Base-by-base conservation (phyloP, 1,284 basidiomycete species). In the Melampsora larici-populina region DNA sequence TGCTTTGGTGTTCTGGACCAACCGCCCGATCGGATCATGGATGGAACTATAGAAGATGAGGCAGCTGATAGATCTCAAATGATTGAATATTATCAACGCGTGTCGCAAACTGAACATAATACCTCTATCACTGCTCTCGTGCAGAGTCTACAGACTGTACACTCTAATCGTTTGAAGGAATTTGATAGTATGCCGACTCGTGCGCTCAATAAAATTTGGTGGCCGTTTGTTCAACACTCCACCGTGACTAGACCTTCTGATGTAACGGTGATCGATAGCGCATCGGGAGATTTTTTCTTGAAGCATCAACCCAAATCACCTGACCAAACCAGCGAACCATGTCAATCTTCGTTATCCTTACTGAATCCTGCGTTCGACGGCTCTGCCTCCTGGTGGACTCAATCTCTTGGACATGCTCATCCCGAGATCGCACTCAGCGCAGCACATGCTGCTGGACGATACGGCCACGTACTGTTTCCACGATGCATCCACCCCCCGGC, bases 361-460 rank as follows among this genome's bases (percentile, higher is more conserved):
- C 86, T 96, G 7, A 86, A 87, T 60, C 89, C 91, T 1, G 89
- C 92, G 80, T 89, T 94, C 79, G 96, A 97, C 82, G 91, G 92
- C 9, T 96, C 94, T 0, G 94, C 96, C 0, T 96, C 93, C 18
- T 98, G 96, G 96, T 99, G 96, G 93, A 98, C 96, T 0, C 96
- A 99, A 85, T 89, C 91, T 0, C 85, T 97, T 62, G 95, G 95
- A 0, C 96, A 98, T 82, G 90, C 89, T 0, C 86, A 92, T 78
- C 88, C 92, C 0, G 85, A 89, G 0, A 87, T 97, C 15, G 90
- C 92, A 0, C 86, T 93, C 36, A 93, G 95, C 0, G 96, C 94
- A 0, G 94, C 95, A 0, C 86, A 88, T 46, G 94, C 95, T 2
- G 91, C 93, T 5, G 96, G 94, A 1, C 88, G 96, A 5, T 99